Evolutionary conservation across 73 alveolate genomes (phyloP).

Genomic region (Blepharisma stoltei): DNA sequence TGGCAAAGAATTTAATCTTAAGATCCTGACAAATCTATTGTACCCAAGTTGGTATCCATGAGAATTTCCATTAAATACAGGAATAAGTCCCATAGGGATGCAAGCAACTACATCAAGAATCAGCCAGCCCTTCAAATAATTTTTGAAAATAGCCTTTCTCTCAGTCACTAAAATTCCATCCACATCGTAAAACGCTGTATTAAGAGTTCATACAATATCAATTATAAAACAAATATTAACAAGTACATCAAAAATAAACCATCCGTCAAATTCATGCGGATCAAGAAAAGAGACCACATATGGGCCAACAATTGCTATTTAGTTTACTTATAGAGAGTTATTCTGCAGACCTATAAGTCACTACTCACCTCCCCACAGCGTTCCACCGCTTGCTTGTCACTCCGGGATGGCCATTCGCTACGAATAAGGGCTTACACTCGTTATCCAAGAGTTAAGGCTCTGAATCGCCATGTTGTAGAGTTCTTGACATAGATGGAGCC

Average conservation of each 20-base stretch:
- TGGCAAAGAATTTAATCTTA: slow-evolving; percentile 1
- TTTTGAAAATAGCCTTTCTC: slow-evolving; percentile 26
- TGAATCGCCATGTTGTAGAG: too few species aligned
- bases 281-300: slow-evolving; percentile 40
- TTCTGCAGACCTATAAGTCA: too few species aligned
- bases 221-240: slow-evolving; percentile 36
- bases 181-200: slow-evolving; percentile 45
- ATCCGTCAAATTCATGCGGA: background rate
- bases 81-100: slow-evolving; percentile 38
- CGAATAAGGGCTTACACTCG: too few species aligned
- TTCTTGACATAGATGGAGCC: too few species aligned
- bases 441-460: too few species aligned
- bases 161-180: slow-evolving; percentile 40
- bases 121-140: slow-evolving; percentile 55
- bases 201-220: slow-evolving; percentile 47
- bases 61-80: background rate
- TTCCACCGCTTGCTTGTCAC: too few species aligned
- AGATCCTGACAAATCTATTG: background rate
- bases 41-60: background rate
- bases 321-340: slow-evolving; percentile 35
- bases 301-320: slow-evolving; percentile 43
- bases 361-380: too few species aligned
- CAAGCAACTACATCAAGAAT: slow-evolving; percentile 44
- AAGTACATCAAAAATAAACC: slow-evolving; percentile 34
- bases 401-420: too few species aligned